Evolutionary conservation across 2,329 filamentous ascomycete genomes (phyloP).

Genomic region (Pestalotiopsis sp.): DNA sequence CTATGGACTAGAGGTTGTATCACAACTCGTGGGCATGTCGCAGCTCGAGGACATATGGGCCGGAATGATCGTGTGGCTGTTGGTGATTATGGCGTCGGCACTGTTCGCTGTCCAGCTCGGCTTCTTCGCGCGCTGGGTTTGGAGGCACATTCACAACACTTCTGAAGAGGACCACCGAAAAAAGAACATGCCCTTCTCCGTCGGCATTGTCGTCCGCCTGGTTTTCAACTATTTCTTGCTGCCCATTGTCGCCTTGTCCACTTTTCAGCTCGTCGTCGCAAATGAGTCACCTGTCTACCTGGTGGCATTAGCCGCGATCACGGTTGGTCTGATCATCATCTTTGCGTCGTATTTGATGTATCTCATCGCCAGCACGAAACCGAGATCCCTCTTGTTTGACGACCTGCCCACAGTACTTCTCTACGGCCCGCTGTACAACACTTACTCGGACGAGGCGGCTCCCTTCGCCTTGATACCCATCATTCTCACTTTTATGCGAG

Average conservation of each 20-base stretch:
- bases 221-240: conserved; percentile 92
- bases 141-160: conserved; percentile 70
- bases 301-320: conserved; percentile 74
- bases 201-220: conserved; percentile 80
- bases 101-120: conserved; percentile 74
- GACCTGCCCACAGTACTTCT: conserved; percentile 86
- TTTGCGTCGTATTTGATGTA: conserved; percentile 80
- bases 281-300: conserved; percentile 67
- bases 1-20: conserved; percentile 79
- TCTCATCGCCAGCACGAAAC: conserved; percentile 78
- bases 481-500: conserved; percentile 81
- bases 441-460: conserved; percentile 90
- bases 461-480: conserved; percentile 89
- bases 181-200: conserved; percentile 88
- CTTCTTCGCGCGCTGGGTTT: conserved; percentile 77
- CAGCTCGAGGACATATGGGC: conserved; percentile 84
- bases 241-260: conserved; percentile 82
- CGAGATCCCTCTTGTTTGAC: conserved; percentile 88
- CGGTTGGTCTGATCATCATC: conserved; percentile 71
- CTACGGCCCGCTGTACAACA: conserved; percentile 96
- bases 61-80: conserved; percentile 89
- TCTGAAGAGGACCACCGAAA: conserved; percentile 85
- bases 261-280: conserved; percentile 88
- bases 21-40: conserved; percentile 81
- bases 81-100: conserved; percentile 72